phyloP scores from a whole-genome alignment of 108 stramenopile genomes.

The Discostella pseudostelligera region DNA sequence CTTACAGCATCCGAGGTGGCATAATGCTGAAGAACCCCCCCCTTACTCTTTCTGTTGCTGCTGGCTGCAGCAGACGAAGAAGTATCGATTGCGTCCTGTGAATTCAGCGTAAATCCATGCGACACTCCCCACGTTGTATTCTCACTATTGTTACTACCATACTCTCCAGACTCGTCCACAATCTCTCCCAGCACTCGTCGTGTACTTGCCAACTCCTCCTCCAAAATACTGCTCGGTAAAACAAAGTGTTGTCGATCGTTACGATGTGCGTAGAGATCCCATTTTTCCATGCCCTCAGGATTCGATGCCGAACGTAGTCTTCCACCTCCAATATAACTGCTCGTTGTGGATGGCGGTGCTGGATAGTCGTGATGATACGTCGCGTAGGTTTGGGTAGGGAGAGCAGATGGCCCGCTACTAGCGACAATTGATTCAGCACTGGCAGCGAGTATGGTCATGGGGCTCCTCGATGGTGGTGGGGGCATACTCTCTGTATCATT shows the following conservation, averaged over 20 bases:
- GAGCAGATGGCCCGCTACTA: neutral
- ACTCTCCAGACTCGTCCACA: constrained; percentile 17
- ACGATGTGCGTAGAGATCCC: constrained; percentile 52
- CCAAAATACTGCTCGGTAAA: constrained; percentile 71
- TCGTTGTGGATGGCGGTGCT: constrained; percentile 4
- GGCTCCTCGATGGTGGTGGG: constrained; percentile 55
- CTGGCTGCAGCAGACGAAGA: neutral
- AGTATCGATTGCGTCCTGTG: neutral
- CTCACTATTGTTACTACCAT: neutral
- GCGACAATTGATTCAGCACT: neutral
- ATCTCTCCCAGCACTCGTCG: constrained; percentile 57
- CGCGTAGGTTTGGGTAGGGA: constrained; percentile 8
- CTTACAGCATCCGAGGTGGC: neutral
- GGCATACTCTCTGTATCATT: constrained; percentile 72
- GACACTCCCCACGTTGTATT: neutral
- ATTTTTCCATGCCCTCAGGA: constrained; percentile 91
- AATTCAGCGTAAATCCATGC: neutral
- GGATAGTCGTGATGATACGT: constrained; percentile 2
- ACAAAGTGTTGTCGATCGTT: constrained; percentile 67
- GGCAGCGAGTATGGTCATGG: neutral
- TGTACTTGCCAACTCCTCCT: constrained; percentile 74
- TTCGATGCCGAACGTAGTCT: constrained; percentile 78
- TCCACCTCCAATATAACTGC: constrained; percentile 7
- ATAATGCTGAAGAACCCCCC: neutral
- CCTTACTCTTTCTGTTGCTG: neutral